Evolutionary conservation across 2,329 filamentous ascomycete genomes (phyloP), one percentile per base, ranked within the genome.

Genomic region (Incumbomyces delicatus): DNA sequence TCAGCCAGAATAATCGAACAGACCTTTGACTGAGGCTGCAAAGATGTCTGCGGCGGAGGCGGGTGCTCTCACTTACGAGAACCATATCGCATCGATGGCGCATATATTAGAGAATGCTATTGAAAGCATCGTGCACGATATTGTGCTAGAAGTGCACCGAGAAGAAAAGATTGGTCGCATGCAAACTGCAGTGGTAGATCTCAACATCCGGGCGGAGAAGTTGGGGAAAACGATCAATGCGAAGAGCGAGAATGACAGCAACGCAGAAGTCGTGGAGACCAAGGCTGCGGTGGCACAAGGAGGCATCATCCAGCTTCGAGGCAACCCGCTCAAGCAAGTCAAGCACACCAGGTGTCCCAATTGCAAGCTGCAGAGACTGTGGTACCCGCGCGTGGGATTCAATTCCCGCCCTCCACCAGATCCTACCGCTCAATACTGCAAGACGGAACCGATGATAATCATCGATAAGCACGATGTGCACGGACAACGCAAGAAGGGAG

Each of bases 381-480:
- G 77, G 54, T 76, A 80, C 54, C 77, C 78, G 7, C 66, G 71
- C 43, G 69, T 69, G 46, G 75, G 75, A 17, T 65, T 67, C 46
- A 73, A 73, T 17, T 68, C 72, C 48, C 62, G 65, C 50, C 62
- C 66, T 34, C 62, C 64, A 14, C 73, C 73, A 41, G 69, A 74
- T 57, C 71, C 75, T 1, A 64, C 68, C 44, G 51, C 51, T 40
- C 53, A 56, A 55, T 81, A 81, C 61, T 81, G 78, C 63, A 73
- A 74, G 57, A 71, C 74, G 41, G 74, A 75, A 48, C 78, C 78
- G 3, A 74, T 76, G 66, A 73, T 78, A 38, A 71, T 70, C 47
- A 64, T 72, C 50, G 68, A 73, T 12, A 77, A 77, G 32, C 74
- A 79, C 58, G 78, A 81, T 56, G 77, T 81, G 44, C 79, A 81